Conservation (phyloP, 345 rosid genomes). For the Dovyalis caffra region DNA sequence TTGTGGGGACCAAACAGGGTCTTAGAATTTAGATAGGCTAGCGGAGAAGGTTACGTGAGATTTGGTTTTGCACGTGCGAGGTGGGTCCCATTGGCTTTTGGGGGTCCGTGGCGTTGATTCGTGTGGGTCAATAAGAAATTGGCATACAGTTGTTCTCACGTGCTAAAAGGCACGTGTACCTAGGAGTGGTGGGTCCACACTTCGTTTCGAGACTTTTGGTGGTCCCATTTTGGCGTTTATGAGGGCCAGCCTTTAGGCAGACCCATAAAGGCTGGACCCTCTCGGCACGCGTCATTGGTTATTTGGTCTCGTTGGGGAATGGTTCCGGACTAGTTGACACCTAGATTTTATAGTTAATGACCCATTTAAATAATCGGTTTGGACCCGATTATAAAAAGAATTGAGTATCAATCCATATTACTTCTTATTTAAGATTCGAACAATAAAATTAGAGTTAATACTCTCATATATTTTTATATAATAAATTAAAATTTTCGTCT, state of each 20-base stretch:
- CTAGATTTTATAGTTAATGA: no score
- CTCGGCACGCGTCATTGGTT: neutral
- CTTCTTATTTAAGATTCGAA: no score
- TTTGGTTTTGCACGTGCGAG: neutral
- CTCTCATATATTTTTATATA: no score
- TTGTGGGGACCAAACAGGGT: neutral
- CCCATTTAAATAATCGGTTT: no score
- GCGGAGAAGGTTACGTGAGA: neutral
- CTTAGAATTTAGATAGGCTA: no score
- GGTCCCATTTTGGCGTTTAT: neutral
- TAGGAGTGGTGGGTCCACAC: neutral
- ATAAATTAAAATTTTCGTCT: no score
- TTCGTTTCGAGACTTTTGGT: neutral
- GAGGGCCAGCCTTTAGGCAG: neutral
- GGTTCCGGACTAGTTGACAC: neutral
- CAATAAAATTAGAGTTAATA: no score
- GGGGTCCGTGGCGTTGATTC: neutral
- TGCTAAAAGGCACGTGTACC: constrained; percentile 5
- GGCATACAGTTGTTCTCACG: neutral
- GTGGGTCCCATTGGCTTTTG: neutral
- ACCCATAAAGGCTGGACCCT: neutral
- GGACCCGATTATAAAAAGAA: no score
- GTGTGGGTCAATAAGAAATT: neutral
- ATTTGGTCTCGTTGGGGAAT: neutral
- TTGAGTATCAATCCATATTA: no score